These are phyloP conservation scores for Suillus weaverae DNA, from an alignment of 768 basidiomycete species.

Conservation along the genomic window DNA sequence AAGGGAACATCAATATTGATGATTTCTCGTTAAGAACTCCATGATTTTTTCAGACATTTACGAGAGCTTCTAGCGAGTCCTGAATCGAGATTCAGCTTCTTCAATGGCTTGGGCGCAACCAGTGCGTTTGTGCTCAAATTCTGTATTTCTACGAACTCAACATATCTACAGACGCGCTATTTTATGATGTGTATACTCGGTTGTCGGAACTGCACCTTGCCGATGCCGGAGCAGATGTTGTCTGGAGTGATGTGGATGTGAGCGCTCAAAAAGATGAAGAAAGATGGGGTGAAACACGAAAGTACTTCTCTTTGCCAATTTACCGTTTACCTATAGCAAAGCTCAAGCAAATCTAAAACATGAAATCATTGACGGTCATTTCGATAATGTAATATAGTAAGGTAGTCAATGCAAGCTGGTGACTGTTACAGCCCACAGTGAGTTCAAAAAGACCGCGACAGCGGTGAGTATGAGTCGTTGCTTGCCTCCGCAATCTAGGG, in stretches of 20 bases:
- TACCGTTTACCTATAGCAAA: conserved; percentile 66
- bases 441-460: not conserved
- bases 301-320: conserved; percentile 75
- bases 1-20: not conserved
- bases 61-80: conserved; percentile 74
- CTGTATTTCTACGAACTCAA: not conserved
- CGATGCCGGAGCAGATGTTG: conserved; percentile 75
- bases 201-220: conserved; percentile 83
- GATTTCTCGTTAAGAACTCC: conserved; percentile 48
- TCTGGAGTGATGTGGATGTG: conserved; percentile 84
- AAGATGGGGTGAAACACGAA: conserved; percentile 74
- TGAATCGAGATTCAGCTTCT: conserved; percentile 89
- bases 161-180: conserved; percentile 57
- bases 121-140: conserved; percentile 48
- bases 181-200: conserved; percentile 89
- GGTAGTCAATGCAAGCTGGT: not conserved
- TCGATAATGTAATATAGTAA: not conserved
- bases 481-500: too few species aligned
- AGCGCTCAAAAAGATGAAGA: conserved; percentile 45
- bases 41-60: conserved; percentile 76
- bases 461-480: not conserved
- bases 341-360: conserved; percentile 21
- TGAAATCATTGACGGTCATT: not conserved
- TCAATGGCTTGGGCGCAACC: conserved; percentile 95
- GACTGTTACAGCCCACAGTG: not conserved